A percentile compares a stretch with the other conserved stretches of the same genome.
phyloP scores from a whole-genome alignment of 83 land plant species.

The Diphasiastrum complanatum region DNA sequence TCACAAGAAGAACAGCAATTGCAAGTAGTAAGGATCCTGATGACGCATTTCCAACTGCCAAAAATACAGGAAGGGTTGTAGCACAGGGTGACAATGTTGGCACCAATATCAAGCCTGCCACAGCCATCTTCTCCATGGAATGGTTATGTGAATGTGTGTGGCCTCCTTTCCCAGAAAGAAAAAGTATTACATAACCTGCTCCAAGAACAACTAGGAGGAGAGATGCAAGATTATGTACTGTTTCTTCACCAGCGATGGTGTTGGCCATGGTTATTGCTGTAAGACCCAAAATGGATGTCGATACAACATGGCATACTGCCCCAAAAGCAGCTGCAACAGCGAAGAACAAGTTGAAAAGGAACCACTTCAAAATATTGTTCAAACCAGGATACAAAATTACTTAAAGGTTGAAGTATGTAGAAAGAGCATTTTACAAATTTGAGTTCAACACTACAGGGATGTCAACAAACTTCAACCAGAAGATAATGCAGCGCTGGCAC shows the following conservation, averaged over 20 bases:
- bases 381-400: too few species aligned
- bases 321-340: constrained; percentile 86
- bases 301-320: constrained; percentile 89
- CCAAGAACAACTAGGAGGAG: constrained; percentile 81
- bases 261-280: constrained; percentile 91
- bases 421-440: too few species aligned
- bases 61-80: constrained; percentile 92
- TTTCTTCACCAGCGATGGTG: constrained; percentile 93
- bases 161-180: constrained; percentile 75
- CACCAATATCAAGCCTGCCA: constrained; percentile 85
- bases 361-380: too few species aligned
- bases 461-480: too few species aligned
- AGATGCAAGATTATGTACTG: constrained; percentile 89
- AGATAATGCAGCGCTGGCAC: too few species aligned
- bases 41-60: constrained; percentile 87
- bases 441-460: too few species aligned
- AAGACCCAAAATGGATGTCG: constrained; percentile 83
- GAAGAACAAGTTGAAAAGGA: constrained; percentile 8
- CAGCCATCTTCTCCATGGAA: constrained; percentile 99
- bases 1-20: constrained; percentile 72
- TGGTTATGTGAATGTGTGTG: constrained; percentile 89
- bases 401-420: too few species aligned
- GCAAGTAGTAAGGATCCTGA: constrained; percentile 76
- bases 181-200: constrained; percentile 72
- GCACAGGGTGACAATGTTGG: constrained; percentile 98